Evolutionary conservation across 2,329 filamentous ascomycete genomes (phyloP), one percentile per base, ranked within the genome.

Genomic region (Byssoonygena ceratinophila): DNA sequence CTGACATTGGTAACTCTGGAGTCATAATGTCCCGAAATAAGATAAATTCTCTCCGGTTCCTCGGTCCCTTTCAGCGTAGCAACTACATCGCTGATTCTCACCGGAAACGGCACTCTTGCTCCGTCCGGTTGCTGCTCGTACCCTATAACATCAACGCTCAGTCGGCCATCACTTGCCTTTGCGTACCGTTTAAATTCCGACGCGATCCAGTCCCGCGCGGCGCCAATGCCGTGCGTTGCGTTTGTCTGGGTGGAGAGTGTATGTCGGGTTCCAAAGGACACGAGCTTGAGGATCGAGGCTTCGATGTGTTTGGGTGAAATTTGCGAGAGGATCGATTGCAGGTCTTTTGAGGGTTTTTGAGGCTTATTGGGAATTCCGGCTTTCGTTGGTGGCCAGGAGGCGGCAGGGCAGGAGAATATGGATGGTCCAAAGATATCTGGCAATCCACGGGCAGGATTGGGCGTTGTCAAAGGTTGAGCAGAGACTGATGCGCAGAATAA

Each of bases 231-330:
- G 27, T 54, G 36, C 2, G 52, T 54, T n/a, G 52, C 37, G 27
- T 54, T 54, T 18, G 52, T 54, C 25, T 54, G 52, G 9, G 52
- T 54, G 16, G 52, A 54, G 27, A 54, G 52, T 1, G 52, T 54
- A 18, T 54, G 52, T 3, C 52, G 46, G n/a, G 52, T 54, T 14
- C 52, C 52, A 40, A 54, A 54, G 9, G 52, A 54, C 22, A 54
- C 52, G 37, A 54, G 40, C 29, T 54, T 54, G 39, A 22, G 46
- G 12, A 54, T 46, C 7, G 46, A 45, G 36, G 46, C 46, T 31
- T 54, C 52, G 12, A 54, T 54, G 29, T 46, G 46, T 40, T 40
- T 39, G 2, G 46, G 46, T 22, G 52, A 54, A 39, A 54, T 51
- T 22, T 54, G 52, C 22, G 46, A 50, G 20, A 54, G 34, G 16